These are phyloP conservation scores for Hypoxylon lenormandii DNA, from an alignment of 495 filamentous ascomycete genomes.

Conservation along the genomic window DNA sequence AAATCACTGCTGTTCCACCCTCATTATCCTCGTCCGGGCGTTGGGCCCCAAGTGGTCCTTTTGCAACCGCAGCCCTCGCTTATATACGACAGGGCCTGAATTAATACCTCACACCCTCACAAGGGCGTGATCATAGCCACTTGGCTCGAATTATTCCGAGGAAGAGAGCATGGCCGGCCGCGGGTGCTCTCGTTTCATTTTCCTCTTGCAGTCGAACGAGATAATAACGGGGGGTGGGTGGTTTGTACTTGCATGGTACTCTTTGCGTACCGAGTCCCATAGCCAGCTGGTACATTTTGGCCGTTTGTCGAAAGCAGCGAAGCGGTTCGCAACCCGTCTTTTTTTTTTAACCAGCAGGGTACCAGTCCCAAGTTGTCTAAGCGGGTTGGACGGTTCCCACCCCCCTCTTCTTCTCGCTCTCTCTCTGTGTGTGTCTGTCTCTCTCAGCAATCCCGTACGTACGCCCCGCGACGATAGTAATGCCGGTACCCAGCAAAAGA, in stretches of 20 bases:
- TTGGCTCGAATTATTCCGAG: slow-evolving; percentile 40
- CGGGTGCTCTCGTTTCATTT: slow-evolving; percentile 42
- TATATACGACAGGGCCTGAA: slow-evolving; percentile 48
- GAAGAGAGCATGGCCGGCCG: slow-evolving; percentile 31
- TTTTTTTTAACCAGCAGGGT: slow-evolving; percentile 43
- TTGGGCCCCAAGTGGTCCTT: slow-evolving; percentile 43
- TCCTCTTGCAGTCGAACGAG: slow-evolving; percentile 33
- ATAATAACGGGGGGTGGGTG: slow-evolving; percentile 36
- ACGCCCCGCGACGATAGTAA: slow-evolving; percentile 32
- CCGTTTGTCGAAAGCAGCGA: slow-evolving; percentile 22
- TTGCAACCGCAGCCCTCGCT: slow-evolving; percentile 48
- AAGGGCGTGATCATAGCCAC: slow-evolving; percentile 48
- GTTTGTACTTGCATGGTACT: slow-evolving; percentile 32
- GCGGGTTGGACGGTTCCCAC: slow-evolving; percentile 11
- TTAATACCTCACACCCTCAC: slow-evolving; percentile 49
- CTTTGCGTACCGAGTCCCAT: slow-evolving; percentile 27
- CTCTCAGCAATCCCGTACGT: slow-evolving; percentile 29
- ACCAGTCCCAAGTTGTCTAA: slow-evolving; percentile 44
- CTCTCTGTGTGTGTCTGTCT: no score
- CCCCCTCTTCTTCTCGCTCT: slow-evolving; percentile 14
- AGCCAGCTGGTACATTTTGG: slow-evolving; percentile 29
- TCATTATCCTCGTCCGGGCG: slow-evolving; percentile 42
- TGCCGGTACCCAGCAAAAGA: slow-evolving; percentile 33
- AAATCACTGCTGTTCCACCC: slow-evolving; percentile 45
- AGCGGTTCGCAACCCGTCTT: slow-evolving; percentile 38